phyloP scores from a whole-genome alignment of 768 basidiomycete species.

The Hericium rajendrae region DNA sequence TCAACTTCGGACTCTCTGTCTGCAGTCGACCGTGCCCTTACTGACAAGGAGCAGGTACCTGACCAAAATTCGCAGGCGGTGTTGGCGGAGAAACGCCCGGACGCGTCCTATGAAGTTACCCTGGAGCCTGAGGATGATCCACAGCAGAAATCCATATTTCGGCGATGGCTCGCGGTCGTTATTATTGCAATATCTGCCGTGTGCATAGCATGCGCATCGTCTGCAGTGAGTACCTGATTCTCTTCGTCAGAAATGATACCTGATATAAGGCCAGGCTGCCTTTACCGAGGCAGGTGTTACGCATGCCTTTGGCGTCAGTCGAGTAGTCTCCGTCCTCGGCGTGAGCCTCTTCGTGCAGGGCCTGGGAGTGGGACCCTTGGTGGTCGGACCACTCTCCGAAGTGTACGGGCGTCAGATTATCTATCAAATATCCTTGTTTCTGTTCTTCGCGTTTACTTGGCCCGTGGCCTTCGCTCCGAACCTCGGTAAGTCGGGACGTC shows the following conservation, averaged over 20 bases:
- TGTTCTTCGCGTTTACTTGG: slow-evolving; percentile 57
- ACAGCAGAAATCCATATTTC: not conserved
- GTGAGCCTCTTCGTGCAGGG: slow-evolving; percentile 32
- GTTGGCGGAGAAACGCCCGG: not conserved
- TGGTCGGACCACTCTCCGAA: slow-evolving; percentile 33
- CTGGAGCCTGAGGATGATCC: slow-evolving; percentile 13
- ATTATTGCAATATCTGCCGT: slow-evolving; percentile 1
- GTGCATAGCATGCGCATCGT: slow-evolving; percentile 5
- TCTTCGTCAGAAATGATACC: not conserved
- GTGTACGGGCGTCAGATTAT: slow-evolving; percentile 56
- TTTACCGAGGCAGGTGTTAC: slow-evolving; percentile 30
- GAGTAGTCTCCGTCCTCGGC: slow-evolving; percentile 30
- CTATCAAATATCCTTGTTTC: slow-evolving; percentile 48
- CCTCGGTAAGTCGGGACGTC: slow-evolving; percentile 32
- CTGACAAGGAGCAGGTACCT: not conserved
- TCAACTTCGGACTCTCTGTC: not conserved
- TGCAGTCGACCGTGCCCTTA: not conserved
- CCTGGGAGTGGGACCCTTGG: slow-evolving; percentile 21
- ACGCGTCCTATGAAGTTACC: not conserved
- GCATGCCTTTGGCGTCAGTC: slow-evolving; percentile 26
- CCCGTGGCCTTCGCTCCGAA: slow-evolving; percentile 69
- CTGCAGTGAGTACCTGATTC: slow-evolving; percentile 1
- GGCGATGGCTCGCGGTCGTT: slow-evolving; percentile 5
- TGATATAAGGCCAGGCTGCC: slow-evolving; percentile 18
- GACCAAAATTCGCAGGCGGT: not conserved